Percentiles rank a stretch among this genome's conserved stretches.
Conservation (phyloP, 2,329 filamentous ascomycete species). For the Lecanosticta acicola region DNA sequence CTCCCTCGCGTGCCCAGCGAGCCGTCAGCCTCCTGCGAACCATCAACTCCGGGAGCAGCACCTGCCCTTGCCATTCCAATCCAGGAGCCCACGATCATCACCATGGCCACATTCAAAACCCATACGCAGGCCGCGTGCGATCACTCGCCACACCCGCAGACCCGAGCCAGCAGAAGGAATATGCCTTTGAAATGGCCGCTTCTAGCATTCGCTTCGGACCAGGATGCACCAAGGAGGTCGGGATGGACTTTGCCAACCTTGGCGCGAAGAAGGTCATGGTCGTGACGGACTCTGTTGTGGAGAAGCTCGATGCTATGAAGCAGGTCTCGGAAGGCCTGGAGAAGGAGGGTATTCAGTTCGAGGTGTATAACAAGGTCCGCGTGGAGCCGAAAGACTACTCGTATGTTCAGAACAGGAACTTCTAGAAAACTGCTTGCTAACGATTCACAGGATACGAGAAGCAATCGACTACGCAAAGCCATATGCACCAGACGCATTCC, state of each 20-base stretch:
- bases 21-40: conserved; percentile 73
- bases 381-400: conserved; percentile 94
- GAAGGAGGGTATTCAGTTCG: conserved; percentile 71
- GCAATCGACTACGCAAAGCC: conserved; percentile 83
- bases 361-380: conserved; percentile 72
- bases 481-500: conserved; percentile 77
- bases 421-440: background rate
- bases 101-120: conserved; percentile 44
- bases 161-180: conserved; percentile 73
- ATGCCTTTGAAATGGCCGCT: conserved; percentile 98
- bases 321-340: conserved; percentile 77
- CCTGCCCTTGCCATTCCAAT: conserved; percentile 89
- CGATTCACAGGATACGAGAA: conserved; percentile 62
- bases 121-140: conserved; percentile 50
- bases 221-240: conserved; percentile 89
- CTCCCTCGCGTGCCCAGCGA: conserved; percentile 48
- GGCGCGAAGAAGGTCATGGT: conserved; percentile 81
- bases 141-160: conserved; percentile 70
- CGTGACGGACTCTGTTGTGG: conserved; percentile 80
- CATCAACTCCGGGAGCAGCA: conserved; percentile 77
- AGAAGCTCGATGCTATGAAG: conserved; percentile 79
- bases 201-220: conserved; percentile 91
- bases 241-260: conserved; percentile 95
- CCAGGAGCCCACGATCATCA: conserved; percentile 65
- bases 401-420: conserved; percentile 44